Conservation (phyloP, 345 rosid species). For the Adansonia digitata region DNA sequence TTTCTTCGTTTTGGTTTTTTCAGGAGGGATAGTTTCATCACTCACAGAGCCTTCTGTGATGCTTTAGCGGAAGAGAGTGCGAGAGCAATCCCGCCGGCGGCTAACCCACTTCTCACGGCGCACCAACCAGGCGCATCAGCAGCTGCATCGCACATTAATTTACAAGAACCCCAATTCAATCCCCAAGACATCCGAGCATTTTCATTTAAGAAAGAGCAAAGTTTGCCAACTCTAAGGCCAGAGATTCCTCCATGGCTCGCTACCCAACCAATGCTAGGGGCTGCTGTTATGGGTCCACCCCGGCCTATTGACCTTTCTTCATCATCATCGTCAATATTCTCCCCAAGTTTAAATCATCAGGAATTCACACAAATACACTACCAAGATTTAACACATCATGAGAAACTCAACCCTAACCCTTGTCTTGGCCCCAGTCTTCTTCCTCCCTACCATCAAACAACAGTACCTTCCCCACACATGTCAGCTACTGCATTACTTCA, state of each 20-base stretch:
- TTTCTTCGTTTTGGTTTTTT: neutral
- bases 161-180: conserved; percentile 13
- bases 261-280: neutral
- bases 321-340: conserved; percentile 21
- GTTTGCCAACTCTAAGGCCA: neutral
- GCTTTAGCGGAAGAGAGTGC: conserved; percentile 81
- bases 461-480: conserved; percentile 33
- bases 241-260: conserved; percentile 12
- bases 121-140: conserved; percentile 7
- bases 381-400: conserved; percentile 10
- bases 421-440: conserved; percentile 19
- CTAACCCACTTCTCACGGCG: neutral
- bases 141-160: conserved; percentile 18
- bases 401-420: conserved; percentile 11
- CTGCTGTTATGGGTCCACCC: conserved; percentile 12
- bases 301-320: conserved; percentile 6
- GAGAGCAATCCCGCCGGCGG: conserved; percentile 40
- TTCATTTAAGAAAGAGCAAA: conserved; percentile 10
- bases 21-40: conserved; percentile 95
- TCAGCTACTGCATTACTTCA: conserved; percentile 84
- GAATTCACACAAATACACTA: neutral
- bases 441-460: conserved; percentile 4
- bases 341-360: conserved; percentile 10
- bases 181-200: conserved; percentile 15
- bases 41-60: conserved; percentile 96